Percentiles rank a stretch among this genome's conserved stretches.
phyloP scores from a whole-genome alignment of 495 filamentous ascomycete species.

The Staphylotrichum longicolle region DNA sequence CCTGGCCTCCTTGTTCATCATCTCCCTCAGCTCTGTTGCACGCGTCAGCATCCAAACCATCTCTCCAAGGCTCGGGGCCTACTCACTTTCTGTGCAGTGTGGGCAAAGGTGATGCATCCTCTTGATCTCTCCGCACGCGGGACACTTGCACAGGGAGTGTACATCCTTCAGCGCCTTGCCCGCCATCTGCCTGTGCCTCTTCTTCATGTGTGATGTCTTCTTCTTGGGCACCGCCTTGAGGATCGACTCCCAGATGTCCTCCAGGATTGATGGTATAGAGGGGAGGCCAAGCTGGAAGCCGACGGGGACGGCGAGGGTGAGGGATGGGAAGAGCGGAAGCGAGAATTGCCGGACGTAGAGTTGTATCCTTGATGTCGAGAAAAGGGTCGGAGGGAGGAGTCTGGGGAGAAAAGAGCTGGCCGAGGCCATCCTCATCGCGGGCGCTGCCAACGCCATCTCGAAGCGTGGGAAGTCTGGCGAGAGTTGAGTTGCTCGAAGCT shows the following conservation, averaged over 20 bases:
- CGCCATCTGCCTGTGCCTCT: constrained; percentile 85
- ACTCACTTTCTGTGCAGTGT: constrained; percentile 58
- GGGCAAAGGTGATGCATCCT: constrained; percentile 84
- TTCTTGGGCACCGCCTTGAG: constrained; percentile 96
- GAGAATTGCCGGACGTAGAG: constrained; percentile 42
- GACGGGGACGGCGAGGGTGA: constrained; percentile 52
- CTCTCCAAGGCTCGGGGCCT: neutral
- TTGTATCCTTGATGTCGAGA: constrained; percentile 41
- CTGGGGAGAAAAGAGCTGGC: constrained; percentile 34
- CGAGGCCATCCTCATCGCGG: constrained; percentile 33
- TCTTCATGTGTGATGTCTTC: constrained; percentile 97
- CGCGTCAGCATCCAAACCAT: constrained; percentile 17
- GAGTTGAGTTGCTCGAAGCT: neutral
- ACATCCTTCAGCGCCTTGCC: constrained; percentile 93
- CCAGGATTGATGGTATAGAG: constrained; percentile 54
- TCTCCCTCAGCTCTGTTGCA: constrained; percentile 34
- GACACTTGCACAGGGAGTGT: constrained; percentile 77
- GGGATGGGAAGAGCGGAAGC: constrained; percentile 46
- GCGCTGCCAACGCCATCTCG: constrained; percentile 45
- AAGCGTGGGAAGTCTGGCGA: neutral
- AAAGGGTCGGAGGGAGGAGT: constrained; percentile 40
- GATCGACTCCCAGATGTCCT: constrained; percentile 86
- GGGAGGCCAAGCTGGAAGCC: constrained; percentile 55
- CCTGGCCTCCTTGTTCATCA: constrained; percentile 32
- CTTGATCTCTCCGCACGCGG: constrained; percentile 83